Evolutionary conservation across 2,329 filamentous ascomycete species (phyloP).

Genomic region (Stemphylium lycopersici): DNA sequence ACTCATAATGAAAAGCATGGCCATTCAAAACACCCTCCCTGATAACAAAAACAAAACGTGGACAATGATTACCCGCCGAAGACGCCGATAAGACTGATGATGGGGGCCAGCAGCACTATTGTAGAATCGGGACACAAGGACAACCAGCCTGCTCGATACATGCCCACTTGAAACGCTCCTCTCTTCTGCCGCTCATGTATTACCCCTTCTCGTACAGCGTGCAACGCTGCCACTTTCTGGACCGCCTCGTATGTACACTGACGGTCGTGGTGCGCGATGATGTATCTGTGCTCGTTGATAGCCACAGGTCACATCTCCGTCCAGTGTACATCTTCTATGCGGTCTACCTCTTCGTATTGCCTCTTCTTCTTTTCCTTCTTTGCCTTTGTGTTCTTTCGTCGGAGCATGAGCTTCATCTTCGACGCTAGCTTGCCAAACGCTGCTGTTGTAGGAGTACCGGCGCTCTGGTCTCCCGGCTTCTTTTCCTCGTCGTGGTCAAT

Average conservation of each 20-base stretch:
- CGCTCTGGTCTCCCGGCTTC: constrained; percentile 14
- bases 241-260: neutral
- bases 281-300: neutral
- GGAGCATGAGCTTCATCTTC: constrained; percentile 39
- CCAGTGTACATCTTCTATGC: constrained; percentile 45
- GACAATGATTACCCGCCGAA: neutral
- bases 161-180: neutral
- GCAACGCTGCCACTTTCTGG: neutral
- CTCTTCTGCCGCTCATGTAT: neutral
- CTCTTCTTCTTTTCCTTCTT: constrained; percentile 35
- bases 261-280: neutral
- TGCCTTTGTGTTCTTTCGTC: constrained; percentile 29
- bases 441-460: constrained; percentile 21
- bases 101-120: constrained; percentile 9
- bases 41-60: neutral
- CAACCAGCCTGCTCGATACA: neutral
- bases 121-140: constrained; percentile 2
- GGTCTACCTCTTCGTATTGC: constrained; percentile 35
- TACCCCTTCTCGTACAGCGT: neutral
- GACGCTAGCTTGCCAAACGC: constrained; percentile 39
- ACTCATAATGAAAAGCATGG: constrained; percentile 1
- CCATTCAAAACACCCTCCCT: constrained; percentile 1
- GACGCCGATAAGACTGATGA: constrained; percentile 8
- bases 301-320: constrained; percentile 39
- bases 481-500: constrained; percentile 14